phyloP scores from a whole-genome alignment of 2,329 filamentous ascomycete genomes.

The Phaeoacremonium minimum region DNA sequence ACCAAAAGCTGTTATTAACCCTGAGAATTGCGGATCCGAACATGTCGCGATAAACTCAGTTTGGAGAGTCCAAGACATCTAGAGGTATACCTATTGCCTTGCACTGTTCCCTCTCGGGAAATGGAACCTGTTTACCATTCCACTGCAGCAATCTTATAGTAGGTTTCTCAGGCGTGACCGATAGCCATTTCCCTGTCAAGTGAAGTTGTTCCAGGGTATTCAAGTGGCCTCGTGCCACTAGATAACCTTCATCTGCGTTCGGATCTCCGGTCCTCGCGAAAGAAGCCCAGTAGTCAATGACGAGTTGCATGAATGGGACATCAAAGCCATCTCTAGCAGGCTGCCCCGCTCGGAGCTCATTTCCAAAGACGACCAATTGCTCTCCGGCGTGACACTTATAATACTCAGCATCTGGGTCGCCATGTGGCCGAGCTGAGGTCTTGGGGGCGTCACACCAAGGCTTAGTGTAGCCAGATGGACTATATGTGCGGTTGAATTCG shows the following conservation, averaged over 20 bases:
- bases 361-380: conserved; percentile 31
- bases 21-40: too few species aligned
- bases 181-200: conserved; percentile 20
- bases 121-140: conserved; percentile 16
- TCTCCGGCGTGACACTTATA: conserved; percentile 36
- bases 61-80: conserved; percentile 12
- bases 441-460: conserved; percentile 21
- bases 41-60: too few species aligned
- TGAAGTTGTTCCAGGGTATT: conserved; percentile 20
- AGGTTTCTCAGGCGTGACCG: conserved; percentile 11
- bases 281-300: conserved; percentile 27
- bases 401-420: conserved; percentile 30
- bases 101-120: conserved; percentile 15
- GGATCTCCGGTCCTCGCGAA: conserved; percentile 26
- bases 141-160: conserved; percentile 20
- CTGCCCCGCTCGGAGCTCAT: conserved; percentile 19
- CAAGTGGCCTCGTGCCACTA: conserved; percentile 21
- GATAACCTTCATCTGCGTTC: conserved; percentile 20
- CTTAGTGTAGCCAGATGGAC: conserved; percentile 17
- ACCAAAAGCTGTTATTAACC: too few species aligned
- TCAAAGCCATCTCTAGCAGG: conserved; percentile 30
- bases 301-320: conserved; percentile 23
- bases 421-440: conserved; percentile 20
- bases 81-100: conserved; percentile 14
- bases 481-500: conserved; percentile 2